Base-by-base conservation (phyloP, 1,284 basidiomycete species). In the Moesziomyces antarcticus region DNA sequence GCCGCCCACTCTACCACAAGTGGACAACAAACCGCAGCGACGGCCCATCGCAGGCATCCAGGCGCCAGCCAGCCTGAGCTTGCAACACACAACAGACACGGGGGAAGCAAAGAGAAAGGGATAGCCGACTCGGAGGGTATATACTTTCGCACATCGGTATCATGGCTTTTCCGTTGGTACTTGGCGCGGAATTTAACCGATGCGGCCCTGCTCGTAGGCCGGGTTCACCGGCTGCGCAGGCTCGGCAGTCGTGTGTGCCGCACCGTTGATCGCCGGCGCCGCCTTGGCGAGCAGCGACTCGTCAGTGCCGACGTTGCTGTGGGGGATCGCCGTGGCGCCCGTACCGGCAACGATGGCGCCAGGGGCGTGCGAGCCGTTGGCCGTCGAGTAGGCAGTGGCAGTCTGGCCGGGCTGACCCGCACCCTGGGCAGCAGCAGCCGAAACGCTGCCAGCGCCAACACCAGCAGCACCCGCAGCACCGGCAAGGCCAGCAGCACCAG, bases 251-350 rank as follows among this genome's bases (percentile, higher is more conserved):
- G 21, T 67, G 56, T 66, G 59, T n/a, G 59, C 58, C 51, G 70
- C 70, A n/a, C 64, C 64, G 64, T 64, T 64, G 70, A 72, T 72
- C 5, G 69, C 69, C 18, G 69, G 69, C 5, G 69, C 72, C 18
- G 66, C 49, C 67, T 74, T 70, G 58, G 50, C 48, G 18, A 37
- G 14, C 57, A 50, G 22, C 53, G 62, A 58, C 6, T 53, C 68
- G 25, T 69, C 60, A n/a, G 51, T 44, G 27, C 22, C 25, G 27
- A 51, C 56, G 42, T 50, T 45, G 21, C 41, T 47, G 51, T 44
- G 25, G 11, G 45, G 37, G n/a, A 71, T 7, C 16, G 67, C 56
- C n/a, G 73, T 64, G 13, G 66, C 66, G 20, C 66, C 66, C 25
- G 66, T 69, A n/a, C 66, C 66, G 41, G 66, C 51, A 16, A 58